A percentile compares a stretch with the other conserved stretches of the same genome.
phyloP scores from a whole-genome alignment of 73 alveolate genomes.

The Tetrahymena elliotti region DNA sequence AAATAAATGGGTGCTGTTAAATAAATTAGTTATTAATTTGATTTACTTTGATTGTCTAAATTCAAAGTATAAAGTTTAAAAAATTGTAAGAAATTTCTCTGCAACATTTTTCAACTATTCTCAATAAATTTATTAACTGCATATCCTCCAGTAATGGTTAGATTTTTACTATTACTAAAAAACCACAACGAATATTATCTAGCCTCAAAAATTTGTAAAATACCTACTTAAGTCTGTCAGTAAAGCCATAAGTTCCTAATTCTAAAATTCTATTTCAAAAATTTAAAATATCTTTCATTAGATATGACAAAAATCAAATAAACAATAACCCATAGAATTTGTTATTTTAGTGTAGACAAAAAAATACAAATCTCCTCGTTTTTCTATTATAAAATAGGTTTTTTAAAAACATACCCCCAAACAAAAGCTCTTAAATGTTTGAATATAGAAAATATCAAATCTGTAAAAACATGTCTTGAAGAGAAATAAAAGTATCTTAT shows the following conservation, averaged over 20 bases:
- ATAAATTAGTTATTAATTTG: background rate
- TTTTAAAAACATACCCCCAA: background rate
- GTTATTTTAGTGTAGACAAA: background rate
- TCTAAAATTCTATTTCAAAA: background rate
- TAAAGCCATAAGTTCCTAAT: background rate
- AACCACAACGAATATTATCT: background rate
- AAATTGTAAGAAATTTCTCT: background rate
- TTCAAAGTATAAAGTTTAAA: background rate
- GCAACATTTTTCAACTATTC: background rate
- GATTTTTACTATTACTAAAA: background rate
- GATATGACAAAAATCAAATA: background rate
- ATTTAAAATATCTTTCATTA: background rate
- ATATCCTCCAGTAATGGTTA: background rate
- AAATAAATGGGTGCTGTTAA: background rate
- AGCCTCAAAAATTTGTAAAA: background rate
- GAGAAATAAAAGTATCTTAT: no score
- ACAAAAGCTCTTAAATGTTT: background rate
- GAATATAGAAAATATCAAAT: background rate
- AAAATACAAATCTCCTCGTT: background rate
- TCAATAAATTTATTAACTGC: background rate
- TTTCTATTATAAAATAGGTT: background rate
- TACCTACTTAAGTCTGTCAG: background rate
- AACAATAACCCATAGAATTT: background rate
- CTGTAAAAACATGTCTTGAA: background rate
- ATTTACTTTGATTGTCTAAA: background rate